A percentile compares a stretch with the other conserved stretches of the same genome.
These are phyloP conservation scores for Volvox africanus DNA, from an alignment of 139 green algal genomes.

Conservation along the genomic window DNA sequence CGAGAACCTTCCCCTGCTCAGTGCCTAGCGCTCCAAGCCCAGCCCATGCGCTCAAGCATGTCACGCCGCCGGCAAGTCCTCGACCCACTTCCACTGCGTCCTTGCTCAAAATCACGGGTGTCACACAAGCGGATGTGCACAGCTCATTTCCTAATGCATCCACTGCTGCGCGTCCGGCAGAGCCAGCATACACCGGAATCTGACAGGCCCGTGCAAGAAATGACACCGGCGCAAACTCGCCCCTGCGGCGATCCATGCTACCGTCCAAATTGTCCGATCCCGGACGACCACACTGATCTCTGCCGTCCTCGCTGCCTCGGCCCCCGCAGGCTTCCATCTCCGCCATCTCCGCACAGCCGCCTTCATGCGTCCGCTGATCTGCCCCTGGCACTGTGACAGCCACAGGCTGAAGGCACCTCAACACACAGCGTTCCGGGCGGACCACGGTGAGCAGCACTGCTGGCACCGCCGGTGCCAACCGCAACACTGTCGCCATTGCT, in stretches of 20 bases:
- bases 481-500: background rate
- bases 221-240: background rate
- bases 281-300: too few species aligned
- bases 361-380: too few species aligned
- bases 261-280: too few species aligned
- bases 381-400: too few species aligned
- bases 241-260: background rate
- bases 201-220: background rate
- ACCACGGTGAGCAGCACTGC: conserved; percentile 3
- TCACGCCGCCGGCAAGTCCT: background rate
- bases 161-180: background rate
- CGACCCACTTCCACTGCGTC: background rate
- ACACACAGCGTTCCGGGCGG: background rate
- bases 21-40: conserved; percentile 13
- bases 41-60: background rate
- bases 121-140: background rate
- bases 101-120: background rate
- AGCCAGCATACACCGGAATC: too few species aligned
- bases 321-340: too few species aligned
- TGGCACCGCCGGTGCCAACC: background rate
- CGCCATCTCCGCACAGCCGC: too few species aligned
- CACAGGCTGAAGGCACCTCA: conserved; percentile 35
- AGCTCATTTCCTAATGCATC: background rate
- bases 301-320: too few species aligned
- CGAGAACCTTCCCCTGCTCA: background rate